These are phyloP conservation scores for Pleurotus sapidus DNA, from an alignment of 768 basidiomycete genomes.

Conservation along the genomic window DNA sequence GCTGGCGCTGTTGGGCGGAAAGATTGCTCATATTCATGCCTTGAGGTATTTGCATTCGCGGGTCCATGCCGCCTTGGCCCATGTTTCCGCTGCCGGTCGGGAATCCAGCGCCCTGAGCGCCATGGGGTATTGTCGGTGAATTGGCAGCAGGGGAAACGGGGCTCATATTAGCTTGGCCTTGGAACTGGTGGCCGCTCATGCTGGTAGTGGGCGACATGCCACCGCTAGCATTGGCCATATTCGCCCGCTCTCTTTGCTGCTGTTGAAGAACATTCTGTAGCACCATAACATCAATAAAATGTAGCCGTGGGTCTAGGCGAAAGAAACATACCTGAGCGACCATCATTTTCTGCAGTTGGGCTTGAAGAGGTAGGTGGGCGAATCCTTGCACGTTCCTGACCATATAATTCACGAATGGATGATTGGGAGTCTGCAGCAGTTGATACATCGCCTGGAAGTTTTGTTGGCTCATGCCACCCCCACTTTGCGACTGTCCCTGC, in stretches of 20 bases:
- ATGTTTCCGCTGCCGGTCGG: conserved; percentile 13
- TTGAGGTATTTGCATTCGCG: conserved; percentile 22
- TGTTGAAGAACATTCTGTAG: conserved; percentile 4
- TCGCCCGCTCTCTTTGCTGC: conserved; percentile 21
- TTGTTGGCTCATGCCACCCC: conserved; percentile 22
- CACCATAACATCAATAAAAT: not conserved
- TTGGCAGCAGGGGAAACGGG: conserved; percentile 19
- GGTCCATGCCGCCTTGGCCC: conserved; percentile 29
- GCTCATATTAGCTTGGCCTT: conserved; percentile 15
- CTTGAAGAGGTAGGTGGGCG: conserved; percentile 41
- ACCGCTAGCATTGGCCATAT: not conserved
- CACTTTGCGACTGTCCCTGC: not conserved
- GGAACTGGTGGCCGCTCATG: conserved; percentile 5
- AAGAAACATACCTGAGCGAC: conserved; percentile 43
- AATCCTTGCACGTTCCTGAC: conserved; percentile 51
- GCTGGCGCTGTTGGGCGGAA: conserved; percentile 40
- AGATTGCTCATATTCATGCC: conserved; percentile 26
- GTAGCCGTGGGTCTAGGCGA: not conserved
- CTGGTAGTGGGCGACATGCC: conserved; percentile 7
- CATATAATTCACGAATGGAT: conserved; percentile 61
- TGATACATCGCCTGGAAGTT: conserved; percentile 40
- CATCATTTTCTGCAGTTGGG: conserved; percentile 61
- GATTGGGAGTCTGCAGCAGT: conserved; percentile 50
- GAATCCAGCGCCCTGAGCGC: conserved; percentile 18
- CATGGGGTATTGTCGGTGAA: conserved; percentile 12